Percentiles rank a stretch among this genome's conserved stretches.
Conservation (phyloP, 179 eudicot genomes). For the Amaranthus tricolor region DNA sequence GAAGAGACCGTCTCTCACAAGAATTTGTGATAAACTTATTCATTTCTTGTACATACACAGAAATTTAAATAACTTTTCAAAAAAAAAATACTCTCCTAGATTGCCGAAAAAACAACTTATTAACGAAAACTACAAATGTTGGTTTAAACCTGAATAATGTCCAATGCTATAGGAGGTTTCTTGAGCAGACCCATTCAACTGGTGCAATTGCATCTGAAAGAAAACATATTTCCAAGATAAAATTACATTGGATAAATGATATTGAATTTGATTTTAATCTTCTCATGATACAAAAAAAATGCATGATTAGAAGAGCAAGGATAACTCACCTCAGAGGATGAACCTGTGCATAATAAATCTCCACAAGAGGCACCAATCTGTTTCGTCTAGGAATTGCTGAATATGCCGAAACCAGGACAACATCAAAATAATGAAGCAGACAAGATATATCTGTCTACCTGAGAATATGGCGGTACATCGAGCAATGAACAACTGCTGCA, state of each 20-base stretch:
- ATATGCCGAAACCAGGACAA: not conserved
- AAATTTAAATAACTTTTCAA: not conserved
- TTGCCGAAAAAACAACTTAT: not conserved
- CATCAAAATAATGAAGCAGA: not conserved
- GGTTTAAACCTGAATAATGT: not conserved
- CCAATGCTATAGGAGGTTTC: not conserved
- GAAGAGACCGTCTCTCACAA: no score
- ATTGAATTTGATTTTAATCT: not conserved
- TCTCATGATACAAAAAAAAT: not conserved
- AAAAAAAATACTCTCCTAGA: not conserved
- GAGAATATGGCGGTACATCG: not conserved
- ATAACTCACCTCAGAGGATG: constrained; percentile 21
- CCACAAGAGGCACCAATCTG: constrained; percentile 10
- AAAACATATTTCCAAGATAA: not conserved
- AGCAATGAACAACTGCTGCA: not conserved
- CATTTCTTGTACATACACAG: no score
- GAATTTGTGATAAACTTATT: no score
- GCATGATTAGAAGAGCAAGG: not conserved
- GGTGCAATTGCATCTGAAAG: not conserved
- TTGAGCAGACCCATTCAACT: not conserved
- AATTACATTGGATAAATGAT: not conserved
- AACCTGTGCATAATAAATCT: not conserved
- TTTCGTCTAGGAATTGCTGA: constrained; percentile 1
- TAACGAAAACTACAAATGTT: not conserved
- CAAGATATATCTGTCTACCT: not conserved